phyloP scores from a whole-genome alignment of 129 eudicot genomes.

The sunflower (Helianthus annuus) region HanXRQr2.0-SUNRISE NC_035433.2:138419621-138420120 shows the following conservation, averaged over 20 bases:
- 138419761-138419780: slow-evolving; percentile 1
- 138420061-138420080: slow-evolving; percentile 14
- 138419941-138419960: slow-evolving; percentile 2
- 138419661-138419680: not conserved
- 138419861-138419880: not conserved
- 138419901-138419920: slow-evolving; percentile 13
- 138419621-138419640: slow-evolving; percentile 14
- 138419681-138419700: no score
- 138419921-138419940: slow-evolving; percentile 18
- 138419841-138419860: slow-evolving; percentile 15
- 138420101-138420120: not conserved
- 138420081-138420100: no score
- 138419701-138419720: not conserved
- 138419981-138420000: not conserved
- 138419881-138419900: not conserved
- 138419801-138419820: not conserved
- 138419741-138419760: slow-evolving; percentile 1
- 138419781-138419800: no score
- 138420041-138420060: slow-evolving; percentile 18
- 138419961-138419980: not conserved
- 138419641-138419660: not conserved
- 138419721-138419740: not conserved
- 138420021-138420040: no score
- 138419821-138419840: slow-evolving; percentile 1
- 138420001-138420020: slow-evolving; percentile 5